Evolutionary conservation across 371 early-diverging fungal genomes (phyloP).

Genomic region (Polyrhizophydium stewartii): DNA sequence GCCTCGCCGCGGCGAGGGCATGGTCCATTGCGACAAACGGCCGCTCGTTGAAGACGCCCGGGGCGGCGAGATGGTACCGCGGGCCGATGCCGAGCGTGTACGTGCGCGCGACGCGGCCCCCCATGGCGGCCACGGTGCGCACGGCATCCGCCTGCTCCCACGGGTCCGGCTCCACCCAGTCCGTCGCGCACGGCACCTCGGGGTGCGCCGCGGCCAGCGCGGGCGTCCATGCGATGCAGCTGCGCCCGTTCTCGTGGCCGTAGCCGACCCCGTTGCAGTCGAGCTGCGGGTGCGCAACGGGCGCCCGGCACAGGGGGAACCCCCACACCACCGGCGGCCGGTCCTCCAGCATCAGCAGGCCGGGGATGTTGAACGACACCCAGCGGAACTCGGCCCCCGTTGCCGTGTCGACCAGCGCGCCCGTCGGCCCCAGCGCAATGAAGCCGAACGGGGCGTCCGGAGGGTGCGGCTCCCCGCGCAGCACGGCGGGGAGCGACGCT

Average conservation of each 20-base stretch:
- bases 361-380: conserved; percentile 29
- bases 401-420: conserved; percentile 7
- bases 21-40: conserved; percentile 31
- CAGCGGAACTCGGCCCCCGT: conserved; percentile 15
- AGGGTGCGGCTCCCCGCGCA: too few species aligned
- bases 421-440: conserved; percentile 18
- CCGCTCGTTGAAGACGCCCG: conserved; percentile 19
- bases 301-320: not conserved
- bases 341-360: conserved; percentile 28
- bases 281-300: not conserved
- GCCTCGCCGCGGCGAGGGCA: conserved; percentile 21
- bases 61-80: conserved; percentile 14
- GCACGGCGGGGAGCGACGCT: too few species aligned
- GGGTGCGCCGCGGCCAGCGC: too few species aligned
- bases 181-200: not conserved
- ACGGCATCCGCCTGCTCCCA: conserved; percentile 29
- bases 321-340: conserved; percentile 2
- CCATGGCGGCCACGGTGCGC: conserved; percentile 17
- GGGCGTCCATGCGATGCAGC: not conserved
- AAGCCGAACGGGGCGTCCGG: not conserved
- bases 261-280: not conserved
- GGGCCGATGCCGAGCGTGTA: conserved; percentile 22
- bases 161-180: conserved; percentile 14
- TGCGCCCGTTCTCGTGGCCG: not conserved
- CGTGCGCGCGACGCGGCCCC: conserved; percentile 24